These are phyloP conservation scores for Gomphus sp. DNA, from an alignment of 1,284 basidiomycete genomes.

Conservation along the genomic window DNA sequence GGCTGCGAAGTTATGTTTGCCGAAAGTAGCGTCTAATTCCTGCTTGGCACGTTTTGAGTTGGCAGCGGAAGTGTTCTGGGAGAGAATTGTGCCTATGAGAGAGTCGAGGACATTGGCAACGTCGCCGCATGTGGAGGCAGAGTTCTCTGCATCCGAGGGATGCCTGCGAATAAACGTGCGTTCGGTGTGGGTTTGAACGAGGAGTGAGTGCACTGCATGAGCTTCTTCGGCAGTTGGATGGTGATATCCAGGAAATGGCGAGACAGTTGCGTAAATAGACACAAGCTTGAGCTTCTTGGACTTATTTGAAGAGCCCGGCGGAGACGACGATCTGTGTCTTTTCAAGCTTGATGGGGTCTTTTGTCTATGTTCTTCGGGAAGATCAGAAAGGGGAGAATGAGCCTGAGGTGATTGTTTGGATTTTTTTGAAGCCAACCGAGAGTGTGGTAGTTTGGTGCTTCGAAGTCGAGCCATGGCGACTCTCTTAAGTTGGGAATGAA, in stretches of 20 bases:
- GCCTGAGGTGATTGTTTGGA: neutral
- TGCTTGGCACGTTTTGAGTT: slow-evolving; percentile 61
- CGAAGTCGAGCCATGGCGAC: neutral
- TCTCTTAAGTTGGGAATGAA: no score
- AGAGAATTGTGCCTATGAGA: slow-evolving; percentile 62
- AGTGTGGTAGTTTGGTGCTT: neutral
- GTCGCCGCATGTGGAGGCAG: slow-evolving; percentile 43
- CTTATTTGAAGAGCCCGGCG: slow-evolving; percentile 14
- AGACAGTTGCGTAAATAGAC: slow-evolving; percentile 30
- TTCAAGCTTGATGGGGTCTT: neutral
- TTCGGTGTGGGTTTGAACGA: slow-evolving; percentile 26
- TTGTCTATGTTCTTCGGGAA: neutral
- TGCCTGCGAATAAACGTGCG: slow-evolving; percentile 15
- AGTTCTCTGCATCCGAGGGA: slow-evolving; percentile 23
- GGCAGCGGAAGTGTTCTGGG: slow-evolving; percentile 59
- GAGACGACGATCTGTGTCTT: neutral
- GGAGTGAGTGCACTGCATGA: slow-evolving; percentile 35
- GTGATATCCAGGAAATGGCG: slow-evolving; percentile 46
- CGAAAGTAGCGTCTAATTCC: slow-evolving; percentile 49
- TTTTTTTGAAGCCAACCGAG: neutral
- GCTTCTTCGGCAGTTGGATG: slow-evolving; percentile 45
- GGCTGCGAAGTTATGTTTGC: slow-evolving; percentile 49
- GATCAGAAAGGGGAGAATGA: neutral
- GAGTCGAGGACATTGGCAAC: slow-evolving; percentile 62
- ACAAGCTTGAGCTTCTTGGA: slow-evolving; percentile 46